A percentile compares a stretch with the other conserved stretches of the same genome.
phyloP scores from a whole-genome alignment of 2,329 filamentous ascomycete species.

The Ceratocystis destructans region DNA sequence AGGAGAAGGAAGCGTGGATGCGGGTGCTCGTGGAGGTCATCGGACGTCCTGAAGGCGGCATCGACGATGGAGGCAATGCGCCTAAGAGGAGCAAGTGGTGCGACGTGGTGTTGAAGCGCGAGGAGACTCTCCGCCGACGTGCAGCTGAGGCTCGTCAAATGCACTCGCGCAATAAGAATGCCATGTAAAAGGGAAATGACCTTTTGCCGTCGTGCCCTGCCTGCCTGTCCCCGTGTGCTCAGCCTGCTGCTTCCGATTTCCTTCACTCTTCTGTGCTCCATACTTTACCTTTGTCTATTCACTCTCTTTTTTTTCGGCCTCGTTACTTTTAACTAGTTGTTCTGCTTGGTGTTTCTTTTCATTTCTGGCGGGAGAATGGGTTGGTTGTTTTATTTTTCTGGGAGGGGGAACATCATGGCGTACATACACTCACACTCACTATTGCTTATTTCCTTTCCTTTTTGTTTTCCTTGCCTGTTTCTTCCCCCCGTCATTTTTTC shows the following conservation, averaged over 20 bases:
- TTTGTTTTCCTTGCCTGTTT: neutral
- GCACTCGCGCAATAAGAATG: slow-evolving; percentile 47
- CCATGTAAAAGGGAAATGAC: slow-evolving; percentile 28
- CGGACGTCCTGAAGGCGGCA: slow-evolving; percentile 37
- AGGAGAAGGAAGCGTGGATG: slow-evolving; percentile 93
- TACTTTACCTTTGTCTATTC: slow-evolving; percentile 7
- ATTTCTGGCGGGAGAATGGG: neutral
- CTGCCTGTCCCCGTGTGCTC: neutral
- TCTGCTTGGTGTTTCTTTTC: slow-evolving; percentile 2
- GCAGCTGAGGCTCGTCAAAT: slow-evolving; percentile 34
- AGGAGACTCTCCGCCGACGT: slow-evolving; percentile 44
- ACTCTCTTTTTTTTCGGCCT: neutral
- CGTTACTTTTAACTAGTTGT: neutral
- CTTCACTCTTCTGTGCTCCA: neutral
- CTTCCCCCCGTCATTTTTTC: neutral
- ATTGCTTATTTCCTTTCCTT: neutral
- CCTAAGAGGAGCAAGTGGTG: slow-evolving; percentile 50
- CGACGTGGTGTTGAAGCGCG: slow-evolving; percentile 50
- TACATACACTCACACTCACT: neutral
- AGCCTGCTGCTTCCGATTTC: neutral
- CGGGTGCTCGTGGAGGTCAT: slow-evolving; percentile 62
- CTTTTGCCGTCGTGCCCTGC: neutral
- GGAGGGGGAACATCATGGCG: neutral
- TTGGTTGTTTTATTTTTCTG: slow-evolving; percentile 4
- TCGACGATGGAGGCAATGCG: slow-evolving; percentile 32